Evolutionary conservation across 2,329 filamentous ascomycete genomes (phyloP).

Genomic region (Penicillium occitanis): DNA sequence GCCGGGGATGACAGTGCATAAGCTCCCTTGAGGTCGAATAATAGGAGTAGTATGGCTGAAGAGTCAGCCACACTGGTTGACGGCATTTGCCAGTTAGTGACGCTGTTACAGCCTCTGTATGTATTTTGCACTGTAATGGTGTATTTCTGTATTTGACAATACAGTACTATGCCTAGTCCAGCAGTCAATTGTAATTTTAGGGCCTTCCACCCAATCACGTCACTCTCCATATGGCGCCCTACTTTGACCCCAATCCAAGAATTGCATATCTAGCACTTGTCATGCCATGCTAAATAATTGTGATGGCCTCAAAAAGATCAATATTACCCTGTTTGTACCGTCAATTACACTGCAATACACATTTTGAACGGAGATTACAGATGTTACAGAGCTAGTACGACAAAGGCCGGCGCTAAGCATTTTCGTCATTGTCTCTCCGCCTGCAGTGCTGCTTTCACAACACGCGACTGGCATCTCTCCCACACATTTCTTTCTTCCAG

Average conservation of each 20-base stretch:
- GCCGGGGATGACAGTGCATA: background rate
- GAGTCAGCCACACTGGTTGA: background rate
- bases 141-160: background rate
- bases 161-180: background rate
- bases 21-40: background rate
- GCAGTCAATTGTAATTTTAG: constrained; percentile 1
- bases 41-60: background rate
- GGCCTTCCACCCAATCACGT: background rate
- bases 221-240: background rate
- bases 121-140: background rate
- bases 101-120: background rate
- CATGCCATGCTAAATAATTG: background rate
- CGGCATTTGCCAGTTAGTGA: background rate
- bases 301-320: too few species aligned
- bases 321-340: background rate
- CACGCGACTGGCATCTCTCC: constrained; percentile 1
- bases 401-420: constrained; percentile 24
- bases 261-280: background rate
- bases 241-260: background rate
- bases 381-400: background rate
- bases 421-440: constrained; percentile 27
- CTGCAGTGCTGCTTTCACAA: background rate
- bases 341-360: background rate
- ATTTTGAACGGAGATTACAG: background rate
- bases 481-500: background rate